These are phyloP conservation scores for Microbotryum scabiosae DNA, from an alignment of 1,284 basidiomycete genomes.

Conservation along the genomic window DNA sequence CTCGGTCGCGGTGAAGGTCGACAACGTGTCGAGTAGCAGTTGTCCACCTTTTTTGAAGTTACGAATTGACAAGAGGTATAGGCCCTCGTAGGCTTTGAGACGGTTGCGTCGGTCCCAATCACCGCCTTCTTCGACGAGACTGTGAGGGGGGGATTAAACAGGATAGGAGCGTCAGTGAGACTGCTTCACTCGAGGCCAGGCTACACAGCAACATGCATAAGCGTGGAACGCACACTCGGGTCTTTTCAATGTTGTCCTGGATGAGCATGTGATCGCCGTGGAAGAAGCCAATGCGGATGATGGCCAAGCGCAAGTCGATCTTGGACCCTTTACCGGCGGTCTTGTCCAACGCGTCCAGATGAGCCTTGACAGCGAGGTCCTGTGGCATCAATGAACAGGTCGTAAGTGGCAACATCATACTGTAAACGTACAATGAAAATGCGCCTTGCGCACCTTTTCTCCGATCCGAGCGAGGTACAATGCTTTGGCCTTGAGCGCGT, in stretches of 20 bases:
- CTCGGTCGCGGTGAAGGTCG: slow-evolving; percentile 90
- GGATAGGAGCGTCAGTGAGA: not conserved
- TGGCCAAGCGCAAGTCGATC: slow-evolving; percentile 84
- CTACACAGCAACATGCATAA: too few relatives aligned
- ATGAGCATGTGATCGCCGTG: slow-evolving; percentile 73
- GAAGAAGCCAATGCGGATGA: slow-evolving; percentile 87
- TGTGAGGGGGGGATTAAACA: slow-evolving; percentile 38
- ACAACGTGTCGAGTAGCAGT: slow-evolving; percentile 82
- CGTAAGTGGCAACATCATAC: not conserved
- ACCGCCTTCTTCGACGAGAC: slow-evolving; percentile 87
- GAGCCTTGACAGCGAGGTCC: slow-evolving; percentile 68
- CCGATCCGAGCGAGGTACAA: slow-evolving; percentile 83
- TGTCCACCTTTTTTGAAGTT: slow-evolving; percentile 51
- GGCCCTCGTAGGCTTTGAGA: slow-evolving; percentile 87
- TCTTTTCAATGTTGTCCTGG: slow-evolving; percentile 63
- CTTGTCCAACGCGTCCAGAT: slow-evolving; percentile 79
- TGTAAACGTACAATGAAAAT: not conserved
- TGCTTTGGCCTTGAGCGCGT: slow-evolving; percentile 75
- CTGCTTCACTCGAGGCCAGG: too few relatives aligned
- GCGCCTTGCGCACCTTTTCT: slow-evolving; percentile 58
- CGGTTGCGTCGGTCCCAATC: slow-evolving; percentile 97
- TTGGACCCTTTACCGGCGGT: slow-evolving; percentile 85
- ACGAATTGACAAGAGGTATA: slow-evolving; percentile 77
- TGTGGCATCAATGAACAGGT: slow-evolving; percentile 33
- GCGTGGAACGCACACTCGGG: slow-evolving; percentile 58